Evolutionary conservation across 495 filamentous ascomycete species (phyloP), one percentile per base, ranked within the genome.

Genomic region (Penicillium fimorum): DNA sequence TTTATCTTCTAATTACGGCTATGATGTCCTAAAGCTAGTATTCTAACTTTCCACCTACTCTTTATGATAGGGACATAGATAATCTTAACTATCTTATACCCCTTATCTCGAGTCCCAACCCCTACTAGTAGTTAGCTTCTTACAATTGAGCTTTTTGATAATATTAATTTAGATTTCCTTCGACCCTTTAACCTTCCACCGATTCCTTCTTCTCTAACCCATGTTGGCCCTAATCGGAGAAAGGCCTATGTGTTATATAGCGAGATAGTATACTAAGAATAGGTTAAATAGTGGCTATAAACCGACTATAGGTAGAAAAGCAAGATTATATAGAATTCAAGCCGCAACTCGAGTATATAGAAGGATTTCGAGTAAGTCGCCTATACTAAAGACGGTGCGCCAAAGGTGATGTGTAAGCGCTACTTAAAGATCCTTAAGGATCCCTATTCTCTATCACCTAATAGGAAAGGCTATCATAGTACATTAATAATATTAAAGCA

Each of bases 371-470:
- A 58, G 20, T 37, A 58, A 20, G 41, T 58, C 38, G 27, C 17
- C 17, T 25, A 47, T 53, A 46, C 5, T 45, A 29, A 30, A 46
- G 48, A 52, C 53, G 24, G 42, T 47, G 20, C 13, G 20, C 18
- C 25, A 61, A 61, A 56, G 17, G 29, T 56, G 25, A 60, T 56
- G 32, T 58, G 33, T 53, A 29, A 42, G 33, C 17, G n/a, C 7
- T 56, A 33, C 29, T 17, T 18, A 37, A 38, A 42, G 25, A 42
- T 60, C 38, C 20, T 56, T 22, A 35, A 47, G 22, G 17, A 51
- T 53, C 27, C n/a, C 1, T 56, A 56, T 56, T 48, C 44, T 49
- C 20, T 41, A 48, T 35, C 18, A 33, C 10, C 32, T 30, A 59
- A 45, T 30, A 17, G 4, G 45, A 50, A 49, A 18, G 27, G 29